phyloP scores from a whole-genome alignment of 768 basidiomycete genomes.

The Heimioporus sp. region DNA sequence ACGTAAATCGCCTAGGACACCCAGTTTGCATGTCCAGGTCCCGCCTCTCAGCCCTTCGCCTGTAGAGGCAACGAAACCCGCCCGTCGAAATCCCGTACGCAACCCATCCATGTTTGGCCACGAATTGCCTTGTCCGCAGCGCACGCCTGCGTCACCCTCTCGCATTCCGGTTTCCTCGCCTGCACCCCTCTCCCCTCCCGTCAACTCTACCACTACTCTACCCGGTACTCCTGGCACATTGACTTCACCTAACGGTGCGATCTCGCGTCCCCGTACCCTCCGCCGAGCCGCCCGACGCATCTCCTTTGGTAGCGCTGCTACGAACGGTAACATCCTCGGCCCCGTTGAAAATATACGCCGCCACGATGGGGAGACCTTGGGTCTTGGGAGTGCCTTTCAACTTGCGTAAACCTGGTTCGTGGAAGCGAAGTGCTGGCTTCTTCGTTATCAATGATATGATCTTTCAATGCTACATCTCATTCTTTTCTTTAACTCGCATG shows the following conservation, averaged over 20 bases:
- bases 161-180: slow-evolving; percentile 32
- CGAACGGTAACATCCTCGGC: slow-evolving; percentile 33
- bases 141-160: slow-evolving; percentile 30
- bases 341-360: slow-evolving; percentile 28
- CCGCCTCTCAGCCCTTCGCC: slow-evolving; percentile 15
- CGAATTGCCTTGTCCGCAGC: slow-evolving; percentile 53
- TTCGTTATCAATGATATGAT: slow-evolving; percentile 1
- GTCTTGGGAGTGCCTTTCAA: slow-evolving; percentile 73
- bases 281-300: slow-evolving; percentile 51
- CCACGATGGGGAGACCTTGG: slow-evolving; percentile 34
- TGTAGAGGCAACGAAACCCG: slow-evolving; percentile 28
- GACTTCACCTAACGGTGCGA: slow-evolving; percentile 13
- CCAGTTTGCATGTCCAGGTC: slow-evolving; percentile 14
- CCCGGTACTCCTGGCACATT: background rate
- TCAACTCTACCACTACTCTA: background rate
- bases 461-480: slow-evolving; percentile 11
- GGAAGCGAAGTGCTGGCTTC: slow-evolving; percentile 4
- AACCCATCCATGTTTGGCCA: slow-evolving; percentile 68
- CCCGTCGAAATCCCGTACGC: slow-evolving; percentile 46
- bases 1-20: slow-evolving; percentile 21
- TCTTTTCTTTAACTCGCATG: background rate
- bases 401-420: slow-evolving; percentile 38
- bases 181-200: slow-evolving; percentile 17
- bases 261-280: slow-evolving; percentile 27
- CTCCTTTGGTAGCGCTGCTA: slow-evolving; percentile 56